Base-by-base conservation (phyloP, 352 stramenopile genomes). In the Blastocystis hominis region DNA sequence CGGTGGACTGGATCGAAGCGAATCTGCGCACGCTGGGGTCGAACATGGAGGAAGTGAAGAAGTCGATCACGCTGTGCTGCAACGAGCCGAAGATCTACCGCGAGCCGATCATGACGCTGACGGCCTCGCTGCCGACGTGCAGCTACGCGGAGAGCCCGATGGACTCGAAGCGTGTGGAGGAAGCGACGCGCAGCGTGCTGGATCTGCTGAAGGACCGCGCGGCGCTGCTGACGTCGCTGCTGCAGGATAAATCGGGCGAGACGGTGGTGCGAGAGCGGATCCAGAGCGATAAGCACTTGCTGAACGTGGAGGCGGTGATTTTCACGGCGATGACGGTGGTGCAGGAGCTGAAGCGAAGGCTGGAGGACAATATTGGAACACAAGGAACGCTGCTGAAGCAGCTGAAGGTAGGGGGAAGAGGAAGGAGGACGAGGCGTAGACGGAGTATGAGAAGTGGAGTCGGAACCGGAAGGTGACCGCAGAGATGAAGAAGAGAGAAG, bases 401-500 rank as follows among this genome's bases (percentile, higher is more conserved):
- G 24, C 38, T 84, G 72, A 66, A 69, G 17, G 66, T 77, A 56
- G 46, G 46, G n/a, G 13, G 38, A 20, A 6, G 4, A 30, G 10
- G 30, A 30, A 3, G 6, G 38, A 9, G 30, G 24, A 30, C 55
- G 66, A 77, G 9, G 20, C 7, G n/a, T 77, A 77, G 53, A 10
- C 3, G 0, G 72, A 84, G 56, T 84, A 84, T 46, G 54, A 20
- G 15, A 34, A 53, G 34, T 84, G 72, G 72, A 84, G 68, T 30
- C 59, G 68, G 54, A 84, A 36, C 36, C 50, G 72, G 15, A 47
- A 9, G 13, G 38, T 84, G 36, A 84, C 72, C 20, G n/a, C 47
- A 7, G 72, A 84, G 56, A 84, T 84, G 72, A 50, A 64, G 56
- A 84, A 66, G 72, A 64, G 72, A 64, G 72, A 84, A 34, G 72